Base-by-base conservation (phyloP, 2,329 filamentous ascomycete genomes). In the Helotiales sp. region DNA sequence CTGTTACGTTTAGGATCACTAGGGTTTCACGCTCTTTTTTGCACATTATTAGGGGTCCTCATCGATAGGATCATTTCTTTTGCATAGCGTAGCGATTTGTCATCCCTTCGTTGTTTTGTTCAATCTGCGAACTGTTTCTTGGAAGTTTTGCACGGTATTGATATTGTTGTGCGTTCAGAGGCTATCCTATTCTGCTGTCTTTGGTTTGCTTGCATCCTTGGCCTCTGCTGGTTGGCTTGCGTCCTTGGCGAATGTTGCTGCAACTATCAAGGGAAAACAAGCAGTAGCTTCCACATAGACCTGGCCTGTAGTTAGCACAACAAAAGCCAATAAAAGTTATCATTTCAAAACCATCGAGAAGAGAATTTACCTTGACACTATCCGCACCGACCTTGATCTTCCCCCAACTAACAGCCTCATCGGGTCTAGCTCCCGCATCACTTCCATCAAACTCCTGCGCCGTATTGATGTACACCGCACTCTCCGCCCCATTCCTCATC, bases 371-470 rank as follows among this genome's bases (percentile, higher is more conserved):
- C 89, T 98, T 99, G 65, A 98, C 94, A 74, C 89, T 91, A 70
- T 96, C 91, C 1, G 91, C 96, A 61, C 90, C 92, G 49, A 89
- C 84, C 80, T 96, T 97, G 80, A 99, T 97, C 84, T 99, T 99
- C 2, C 96, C 96, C 96, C 96, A 99, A 70, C 94, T 97, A 17
- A 99, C 92, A 5, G 96, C 96, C 81, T 99, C 96, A 75, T 99
- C 96, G 4, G 96, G 96, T 64, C 96, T 85, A 3, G 96, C 96
- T 0, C 96, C 96, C 0, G 96, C 95, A 81, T 99, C 96, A 75
- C 93, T 97, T 2, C 96, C 96, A 78, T 99, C 96, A 77, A 97
- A 99, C 78, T 99, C 96, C 78, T 97, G 93, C 0, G 89, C 96
- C 0, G 96, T 99, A 80, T 99, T 99, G 79, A 99, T 93, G 78